Evolutionary conservation across 176 grass and related monocot species (phyloP), one percentile per base, ranked within the genome.

Genomic region (Rhynchospora pubera): DNA sequence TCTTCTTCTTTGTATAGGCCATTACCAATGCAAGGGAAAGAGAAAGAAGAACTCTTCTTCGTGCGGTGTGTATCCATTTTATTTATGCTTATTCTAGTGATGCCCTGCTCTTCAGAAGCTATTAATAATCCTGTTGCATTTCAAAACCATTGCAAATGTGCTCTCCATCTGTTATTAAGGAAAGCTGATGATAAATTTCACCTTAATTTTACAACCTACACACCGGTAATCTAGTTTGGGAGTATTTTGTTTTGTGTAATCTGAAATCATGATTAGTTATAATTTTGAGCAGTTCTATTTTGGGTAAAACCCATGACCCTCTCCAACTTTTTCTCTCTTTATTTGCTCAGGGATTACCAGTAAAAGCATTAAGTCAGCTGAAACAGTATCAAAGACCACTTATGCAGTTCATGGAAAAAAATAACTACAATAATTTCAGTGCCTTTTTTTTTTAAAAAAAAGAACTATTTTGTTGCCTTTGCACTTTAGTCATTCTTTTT

Each of bases 21-120:
- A 85, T 98, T 82, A 92, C 79, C 83, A 90, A 80, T 93, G 92
- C 95, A 45, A 89, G 92, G 65, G 95, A 94, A 64, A 91, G 95
- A 77, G 92, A 98, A 16, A 69, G 92, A 26, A 88, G 95, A 22
- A 91, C 90, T 15, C 95, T 98, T 87, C 80, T 98, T 91, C 95
- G 89, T 68, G 62, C 93, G 23, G 95, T 98, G 69, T 94, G 92
- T 42, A 55, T 53, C 79, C 52, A 18, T 9, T 47, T 59, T 77
- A 57, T 24, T 79, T 79, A 32, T 90, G 59, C 39, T 83, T 71
- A 52, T 74, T 16, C 13, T 47, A 46, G 55, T 80, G 23, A 63
- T 74, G 34, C 50, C 43, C 48, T 76, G 72, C 23, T 32, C 5
- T 76, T 76, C 72, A 28, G 12, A 53, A 30, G 72, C 23, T 55